A percentile compares a stretch with the other conserved stretches of the same genome.
phyloP scores from a whole-genome alignment of 1,284 basidiomycete species.

The Ustilago trichophora region DNA sequence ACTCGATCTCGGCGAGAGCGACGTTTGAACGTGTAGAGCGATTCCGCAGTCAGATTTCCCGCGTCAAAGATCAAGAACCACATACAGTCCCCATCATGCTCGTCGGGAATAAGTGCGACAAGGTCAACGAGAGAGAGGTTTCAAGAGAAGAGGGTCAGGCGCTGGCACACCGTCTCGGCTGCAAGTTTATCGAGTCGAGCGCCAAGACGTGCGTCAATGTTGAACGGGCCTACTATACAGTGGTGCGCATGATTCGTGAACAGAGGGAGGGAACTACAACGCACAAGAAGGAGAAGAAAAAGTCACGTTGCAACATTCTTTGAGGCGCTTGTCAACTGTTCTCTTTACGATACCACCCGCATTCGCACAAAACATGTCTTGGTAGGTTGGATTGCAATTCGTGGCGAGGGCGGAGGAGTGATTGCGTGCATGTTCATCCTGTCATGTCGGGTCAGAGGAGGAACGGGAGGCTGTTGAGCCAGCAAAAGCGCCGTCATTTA shows the following conservation, averaged over 20 bases:
- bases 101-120: constrained; percentile 87
- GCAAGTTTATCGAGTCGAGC: constrained; percentile 67
- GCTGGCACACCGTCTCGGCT: constrained; percentile 64
- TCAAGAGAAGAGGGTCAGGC: constrained; percentile 64
- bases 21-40: constrained; percentile 67
- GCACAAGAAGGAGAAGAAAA: constrained; percentile 61
- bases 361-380: too few species aligned
- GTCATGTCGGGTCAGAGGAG: too few species aligned
- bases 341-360: not conserved
- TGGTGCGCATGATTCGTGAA: constrained; percentile 61
- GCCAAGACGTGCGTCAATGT: constrained; percentile 68
- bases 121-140: constrained; percentile 82
- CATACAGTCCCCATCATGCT: constrained; percentile 77
- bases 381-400: too few species aligned
- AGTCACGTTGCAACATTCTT: constrained; percentile 62
- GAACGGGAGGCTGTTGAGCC: too few species aligned
- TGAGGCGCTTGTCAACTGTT: too few species aligned
- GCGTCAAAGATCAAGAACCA: constrained; percentile 66
- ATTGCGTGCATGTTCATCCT: too few species aligned
- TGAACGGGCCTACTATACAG: constrained; percentile 66
- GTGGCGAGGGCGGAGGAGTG: too few species aligned
- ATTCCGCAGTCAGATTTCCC: constrained; percentile 66
- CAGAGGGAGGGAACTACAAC: constrained; percentile 55
- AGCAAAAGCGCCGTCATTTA: too few species aligned
- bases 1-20: constrained; percentile 67